These are phyloP conservation scores for Monosporascus sp. DNA, from an alignment of 2,329 filamentous ascomycete species.

Conservation along the genomic window DNA sequence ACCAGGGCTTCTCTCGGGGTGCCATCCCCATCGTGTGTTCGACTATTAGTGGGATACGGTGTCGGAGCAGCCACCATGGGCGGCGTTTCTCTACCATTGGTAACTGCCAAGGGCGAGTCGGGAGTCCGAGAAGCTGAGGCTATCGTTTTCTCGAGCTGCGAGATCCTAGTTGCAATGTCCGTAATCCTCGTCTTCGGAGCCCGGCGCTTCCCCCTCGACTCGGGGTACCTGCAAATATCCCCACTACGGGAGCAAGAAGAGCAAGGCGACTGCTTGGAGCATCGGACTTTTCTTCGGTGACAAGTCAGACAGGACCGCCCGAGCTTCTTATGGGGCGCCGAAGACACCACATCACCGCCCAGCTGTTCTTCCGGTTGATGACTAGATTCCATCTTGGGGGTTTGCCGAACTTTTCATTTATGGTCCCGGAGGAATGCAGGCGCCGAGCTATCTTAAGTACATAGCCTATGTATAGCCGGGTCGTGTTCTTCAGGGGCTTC, in stretches of 20 bases:
- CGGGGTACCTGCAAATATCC: conserved; percentile 25
- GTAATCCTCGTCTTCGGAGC: conserved; percentile 18
- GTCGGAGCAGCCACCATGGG: not conserved
- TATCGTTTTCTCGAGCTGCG: conserved; percentile 27
- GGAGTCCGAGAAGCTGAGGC: not conserved
- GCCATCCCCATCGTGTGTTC: not conserved
- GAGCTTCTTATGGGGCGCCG: not conserved
- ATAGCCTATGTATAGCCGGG: too few species aligned
- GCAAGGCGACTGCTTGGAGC: conserved; percentile 26
- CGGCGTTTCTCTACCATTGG: not conserved
- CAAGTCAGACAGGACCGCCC: conserved; percentile 24
- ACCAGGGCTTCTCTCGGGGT: conserved; percentile 22
- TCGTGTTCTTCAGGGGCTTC: too few species aligned
- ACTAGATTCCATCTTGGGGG: not conserved
- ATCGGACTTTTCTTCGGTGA: conserved; percentile 26
- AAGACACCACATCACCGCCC: not conserved
- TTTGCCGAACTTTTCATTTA: not conserved
- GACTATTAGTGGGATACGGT: not conserved
- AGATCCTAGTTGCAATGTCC: conserved; percentile 31
- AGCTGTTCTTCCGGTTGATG: not conserved
- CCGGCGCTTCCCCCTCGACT: conserved; percentile 17
- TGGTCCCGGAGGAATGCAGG: not conserved
- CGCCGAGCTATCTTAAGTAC: too few species aligned
- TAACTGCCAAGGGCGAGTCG: not conserved
- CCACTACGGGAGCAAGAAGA: conserved; percentile 17